A percentile compares a stretch with the other conserved stretches of the same genome.
phyloP scores from a whole-genome alignment of 306 rosid genomes.

The Carpinus viminea region DNA sequence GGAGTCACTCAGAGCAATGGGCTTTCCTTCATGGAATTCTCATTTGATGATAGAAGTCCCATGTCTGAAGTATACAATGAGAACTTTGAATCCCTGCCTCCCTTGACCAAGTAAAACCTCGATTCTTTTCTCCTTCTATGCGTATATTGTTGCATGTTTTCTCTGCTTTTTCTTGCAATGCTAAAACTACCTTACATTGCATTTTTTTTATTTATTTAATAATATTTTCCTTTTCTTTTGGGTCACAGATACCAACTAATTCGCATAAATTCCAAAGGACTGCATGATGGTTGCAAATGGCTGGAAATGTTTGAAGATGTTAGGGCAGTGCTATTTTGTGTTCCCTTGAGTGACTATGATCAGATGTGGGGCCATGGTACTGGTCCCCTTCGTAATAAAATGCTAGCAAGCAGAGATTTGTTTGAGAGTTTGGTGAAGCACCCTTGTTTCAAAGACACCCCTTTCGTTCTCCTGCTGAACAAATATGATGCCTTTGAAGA shows the following conservation, averaged over 20 bases:
- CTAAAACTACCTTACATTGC: conserved; percentile 23
- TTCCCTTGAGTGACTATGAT: conserved; percentile 76
- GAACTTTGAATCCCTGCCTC: conserved; percentile 57
- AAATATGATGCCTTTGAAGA: conserved; percentile 81
- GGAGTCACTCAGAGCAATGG: conserved; percentile 93
- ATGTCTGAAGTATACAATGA: conserved; percentile 75
- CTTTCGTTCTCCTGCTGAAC: conserved; percentile 74
- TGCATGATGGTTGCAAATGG: conserved; percentile 87
- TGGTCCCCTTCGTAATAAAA: conserved; percentile 56
- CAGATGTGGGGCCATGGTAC: conserved; percentile 59
- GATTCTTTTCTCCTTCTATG: conserved; percentile 18
- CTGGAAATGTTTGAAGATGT: conserved; percentile 89
- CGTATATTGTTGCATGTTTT: neutral
- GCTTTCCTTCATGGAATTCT: conserved; percentile 76
- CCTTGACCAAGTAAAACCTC: conserved; percentile 62
- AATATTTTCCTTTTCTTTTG: conserved; percentile 12
- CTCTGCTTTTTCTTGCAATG: conserved; percentile 24
- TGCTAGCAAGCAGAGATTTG: conserved; percentile 72
- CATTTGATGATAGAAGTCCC: conserved; percentile 83
- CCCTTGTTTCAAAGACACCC: conserved; percentile 67
- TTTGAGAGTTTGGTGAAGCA: conserved; percentile 78
- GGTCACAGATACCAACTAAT: conserved; percentile 71
- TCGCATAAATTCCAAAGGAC: conserved; percentile 74
- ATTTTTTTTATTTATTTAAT: no score
- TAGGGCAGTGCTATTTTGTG: conserved; percentile 76